Conservation (phyloP, 2,329 filamentous ascomycete species). For the Trichoderma lentiforme region DNA sequence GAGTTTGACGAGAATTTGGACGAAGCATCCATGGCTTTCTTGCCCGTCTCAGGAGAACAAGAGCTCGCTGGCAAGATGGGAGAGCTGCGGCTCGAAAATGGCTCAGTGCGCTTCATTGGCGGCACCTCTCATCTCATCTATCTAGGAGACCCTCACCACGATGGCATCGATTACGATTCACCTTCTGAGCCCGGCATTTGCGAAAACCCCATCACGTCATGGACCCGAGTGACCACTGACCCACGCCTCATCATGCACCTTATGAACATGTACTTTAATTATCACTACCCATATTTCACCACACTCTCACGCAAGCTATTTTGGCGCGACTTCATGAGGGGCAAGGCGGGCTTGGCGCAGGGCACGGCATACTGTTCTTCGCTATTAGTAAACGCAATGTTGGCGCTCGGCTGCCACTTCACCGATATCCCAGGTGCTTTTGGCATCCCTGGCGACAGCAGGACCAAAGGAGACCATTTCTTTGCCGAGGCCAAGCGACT, state of each 20-base stretch:
- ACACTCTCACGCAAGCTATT: conserved; percentile 84
- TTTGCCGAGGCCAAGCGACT: conserved; percentile 90
- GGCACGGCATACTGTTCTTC: conserved; percentile 74
- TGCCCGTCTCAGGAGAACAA: conserved; percentile 59
- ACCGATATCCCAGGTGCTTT: conserved; percentile 72
- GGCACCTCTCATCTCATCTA: conserved; percentile 93
- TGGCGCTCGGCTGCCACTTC: conserved; percentile 91
- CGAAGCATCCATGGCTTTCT: conserved; percentile 40
- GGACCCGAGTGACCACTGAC: conserved; percentile 84
- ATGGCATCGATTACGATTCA: conserved; percentile 38
- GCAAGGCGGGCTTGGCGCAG: conserved; percentile 55
- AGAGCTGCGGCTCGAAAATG: conserved; percentile 81
- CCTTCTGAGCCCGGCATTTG: conserved; percentile 46
- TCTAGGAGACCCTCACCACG: conserved; percentile 49
- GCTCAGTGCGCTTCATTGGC: conserved; percentile 84
- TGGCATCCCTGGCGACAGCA: conserved; percentile 66
- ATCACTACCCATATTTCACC: conserved; percentile 96
- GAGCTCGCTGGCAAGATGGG: conserved; percentile 92
- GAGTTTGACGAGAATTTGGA: conserved; percentile 36
- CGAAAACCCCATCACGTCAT: conserved; percentile 73
- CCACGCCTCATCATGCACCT: conserved; percentile 77
- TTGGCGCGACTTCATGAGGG: conserved; percentile 76
- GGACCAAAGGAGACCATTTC: conserved; percentile 92
- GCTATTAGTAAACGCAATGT: conserved; percentile 87
- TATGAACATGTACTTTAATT: conserved; percentile 96